Evolutionary conservation across 345 rosid species (phyloP).

Genomic region (Populus nigra): DNA sequence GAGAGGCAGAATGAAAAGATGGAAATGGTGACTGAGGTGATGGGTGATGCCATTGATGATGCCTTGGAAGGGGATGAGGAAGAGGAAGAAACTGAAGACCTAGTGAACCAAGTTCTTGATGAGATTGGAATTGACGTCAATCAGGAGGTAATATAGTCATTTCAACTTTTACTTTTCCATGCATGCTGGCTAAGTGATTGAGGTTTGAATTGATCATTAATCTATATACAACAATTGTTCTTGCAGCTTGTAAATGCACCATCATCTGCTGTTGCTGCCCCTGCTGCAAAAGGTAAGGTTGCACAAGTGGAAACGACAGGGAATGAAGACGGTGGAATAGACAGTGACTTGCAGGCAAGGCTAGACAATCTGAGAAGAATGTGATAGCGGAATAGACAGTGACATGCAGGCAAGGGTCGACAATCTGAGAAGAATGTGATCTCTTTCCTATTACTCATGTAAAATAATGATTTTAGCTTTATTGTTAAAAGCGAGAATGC

Average conservation of each 20-base stretch:
- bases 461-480: slow-evolving; percentile 17
- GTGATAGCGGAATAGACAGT: slow-evolving; percentile 70
- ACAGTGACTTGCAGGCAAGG: slow-evolving; percentile 83
- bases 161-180: background rate
- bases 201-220: background rate
- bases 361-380: slow-evolving; percentile 81
- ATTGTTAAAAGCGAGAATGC: background rate
- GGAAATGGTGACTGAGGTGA: slow-evolving; percentile 85
- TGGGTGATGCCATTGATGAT: slow-evolving; percentile 90
- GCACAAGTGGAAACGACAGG: slow-evolving; percentile 66
- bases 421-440: slow-evolving; percentile 73
- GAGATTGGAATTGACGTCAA: slow-evolving; percentile 84
- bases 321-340: slow-evolving; percentile 67
- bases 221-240: background rate
- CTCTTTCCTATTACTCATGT: slow-evolving; percentile 18
- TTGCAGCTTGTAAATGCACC: slow-evolving; percentile 78
- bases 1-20: slow-evolving; percentile 92
- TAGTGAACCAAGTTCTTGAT: slow-evolving; percentile 85
- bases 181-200: background rate
- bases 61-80: slow-evolving; percentile 93
- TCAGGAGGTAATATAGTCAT: slow-evolving; percentile 62
- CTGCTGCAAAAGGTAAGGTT: slow-evolving; percentile 64
- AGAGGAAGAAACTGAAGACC: slow-evolving; percentile 89
- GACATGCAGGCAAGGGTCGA: slow-evolving; percentile 86
- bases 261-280: slow-evolving; percentile 65